Evolutionary conservation across 1,284 basidiomycete genomes (phyloP), one percentile per base, ranked within the genome.

Genomic region (Malassezia obtusa): DNA sequence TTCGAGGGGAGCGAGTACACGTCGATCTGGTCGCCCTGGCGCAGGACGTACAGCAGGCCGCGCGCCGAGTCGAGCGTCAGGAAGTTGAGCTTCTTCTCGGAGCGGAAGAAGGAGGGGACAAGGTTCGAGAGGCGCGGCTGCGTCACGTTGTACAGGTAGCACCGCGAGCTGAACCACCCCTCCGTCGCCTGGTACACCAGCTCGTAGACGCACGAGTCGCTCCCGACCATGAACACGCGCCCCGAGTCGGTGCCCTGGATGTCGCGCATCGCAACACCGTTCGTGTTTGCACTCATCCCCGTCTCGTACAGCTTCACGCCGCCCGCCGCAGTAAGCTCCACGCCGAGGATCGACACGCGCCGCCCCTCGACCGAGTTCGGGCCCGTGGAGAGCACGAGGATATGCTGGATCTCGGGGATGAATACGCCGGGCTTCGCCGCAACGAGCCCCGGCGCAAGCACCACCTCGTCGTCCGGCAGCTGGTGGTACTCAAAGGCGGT

Each of bases 251-350:
- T 89, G 10, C 87, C 86, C 50, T 81, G 79, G 47, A 95, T 84
- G 45, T 84, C 84, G 12, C 81, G 79, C 86, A 98, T 88, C 64
- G 74, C 65, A 46, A 89, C 65, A 15, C 75, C 80, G 65, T 89
- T 83, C 35, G 84, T 85, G 38, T 82, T 75, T 32, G 87, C 79
- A 12, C 81, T 80, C 75, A 95, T 82, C 74, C 90, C 89, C 30
- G 91, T 94, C 50, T 87, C 85, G 76, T 89, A 95, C 52, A 98
- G 81, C 64, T 84, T 86, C 71, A 95, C 82, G 50, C 88, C 84
- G 61, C 82, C 83, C 61, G 79, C 47, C 11, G 32, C 22, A 6
- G 40, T 36, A 9, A 61, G 61, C 9, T 73, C 68, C 35, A 96
- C 78, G 33, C 91, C 92, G 59, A 98, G 82, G 39, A 99, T 81